A percentile compares a stretch with the other conserved stretches of the same genome.
These are phyloP conservation scores for Fusarium mundagurra DNA, from an alignment of 2,329 filamentous ascomycete genomes.

Conservation along the genomic window DNA sequence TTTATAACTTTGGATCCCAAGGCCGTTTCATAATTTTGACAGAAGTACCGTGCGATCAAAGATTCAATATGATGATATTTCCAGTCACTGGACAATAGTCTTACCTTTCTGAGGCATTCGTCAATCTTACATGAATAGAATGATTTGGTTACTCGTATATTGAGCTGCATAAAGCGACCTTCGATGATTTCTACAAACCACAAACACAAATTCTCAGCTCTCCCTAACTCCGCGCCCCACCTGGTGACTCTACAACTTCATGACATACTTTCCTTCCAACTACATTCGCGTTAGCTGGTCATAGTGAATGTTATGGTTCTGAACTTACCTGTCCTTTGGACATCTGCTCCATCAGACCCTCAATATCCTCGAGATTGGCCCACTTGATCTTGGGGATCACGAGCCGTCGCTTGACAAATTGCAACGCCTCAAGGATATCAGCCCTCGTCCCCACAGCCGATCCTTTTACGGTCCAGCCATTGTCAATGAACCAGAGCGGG, in stretches of 20 bases:
- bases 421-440: conserved; percentile 53
- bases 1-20: too few relatives aligned
- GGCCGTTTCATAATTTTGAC: not conserved
- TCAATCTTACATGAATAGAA: too few relatives aligned
- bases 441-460: conserved; percentile 50
- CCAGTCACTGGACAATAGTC: fast-evolving
- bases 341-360: conserved; percentile 26
- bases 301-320: fast-evolving
- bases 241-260: conserved; percentile 1
- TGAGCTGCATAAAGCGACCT: too few relatives aligned
- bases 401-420: conserved; percentile 46
- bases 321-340: conserved; percentile 24
- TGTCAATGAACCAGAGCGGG: conserved; percentile 49
- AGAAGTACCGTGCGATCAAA: not conserved
- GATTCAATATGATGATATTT: not conserved
- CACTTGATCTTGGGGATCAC: conserved; percentile 29
- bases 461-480: conserved; percentile 48
- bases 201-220: not conserved
- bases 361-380: conserved; percentile 23
- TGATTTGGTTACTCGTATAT: fast-evolving
- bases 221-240: not conserved
- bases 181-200: not conserved
- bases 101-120: fast-evolving
- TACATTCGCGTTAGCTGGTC: not conserved
- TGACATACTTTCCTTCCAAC: conserved; percentile 33